Evolutionary conservation across 2,329 filamentous ascomycete genomes (phyloP).

Genomic region (Claviceps africana): DNA sequence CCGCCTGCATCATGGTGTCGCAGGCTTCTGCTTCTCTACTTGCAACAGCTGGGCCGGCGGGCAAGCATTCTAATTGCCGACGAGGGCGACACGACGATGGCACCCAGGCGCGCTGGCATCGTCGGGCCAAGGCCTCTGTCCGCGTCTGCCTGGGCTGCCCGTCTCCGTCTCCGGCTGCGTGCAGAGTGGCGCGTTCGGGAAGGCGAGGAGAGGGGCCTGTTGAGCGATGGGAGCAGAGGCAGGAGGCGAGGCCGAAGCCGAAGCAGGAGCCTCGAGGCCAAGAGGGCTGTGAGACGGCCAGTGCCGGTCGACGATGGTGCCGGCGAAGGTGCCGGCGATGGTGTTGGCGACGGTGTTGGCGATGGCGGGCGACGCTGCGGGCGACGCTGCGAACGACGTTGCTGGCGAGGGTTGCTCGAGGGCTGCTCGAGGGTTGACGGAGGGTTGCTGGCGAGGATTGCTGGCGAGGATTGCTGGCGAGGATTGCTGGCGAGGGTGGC

Average conservation of each 20-base stretch:
- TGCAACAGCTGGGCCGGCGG: slow-evolving; percentile 22
- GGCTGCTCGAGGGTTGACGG: neutral
- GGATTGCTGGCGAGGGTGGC: neutral
- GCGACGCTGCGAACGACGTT: neutral
- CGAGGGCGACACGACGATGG: slow-evolving; percentile 6
- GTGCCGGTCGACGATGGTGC: neutral
- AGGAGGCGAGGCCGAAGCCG: slow-evolving; percentile 4
- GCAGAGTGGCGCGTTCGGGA: neutral
- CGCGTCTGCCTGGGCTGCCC: neutral
- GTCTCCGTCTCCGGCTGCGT: neutral
- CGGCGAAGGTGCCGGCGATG: neutral
- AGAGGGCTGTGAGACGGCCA: neutral
- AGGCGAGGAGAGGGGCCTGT: neutral
- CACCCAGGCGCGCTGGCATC: slow-evolving; percentile 7
- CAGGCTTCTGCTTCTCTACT: slow-evolving; percentile 22
- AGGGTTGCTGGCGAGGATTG: neutral
- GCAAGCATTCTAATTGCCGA: slow-evolving; percentile 22
- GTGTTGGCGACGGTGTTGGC: too few species aligned
- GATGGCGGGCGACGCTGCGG: neutral
- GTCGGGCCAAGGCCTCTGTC: neutral
- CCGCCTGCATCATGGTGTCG: slow-evolving; percentile 36
- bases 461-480: neutral
- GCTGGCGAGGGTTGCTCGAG: neutral
- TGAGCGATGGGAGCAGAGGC: neutral
- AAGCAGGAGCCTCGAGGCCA: neutral